Percentiles rank a stretch among this genome's conserved stretches.
Conservation (phyloP, 768 basidiomycete genomes). For the Tricholoma sp. region DNA sequence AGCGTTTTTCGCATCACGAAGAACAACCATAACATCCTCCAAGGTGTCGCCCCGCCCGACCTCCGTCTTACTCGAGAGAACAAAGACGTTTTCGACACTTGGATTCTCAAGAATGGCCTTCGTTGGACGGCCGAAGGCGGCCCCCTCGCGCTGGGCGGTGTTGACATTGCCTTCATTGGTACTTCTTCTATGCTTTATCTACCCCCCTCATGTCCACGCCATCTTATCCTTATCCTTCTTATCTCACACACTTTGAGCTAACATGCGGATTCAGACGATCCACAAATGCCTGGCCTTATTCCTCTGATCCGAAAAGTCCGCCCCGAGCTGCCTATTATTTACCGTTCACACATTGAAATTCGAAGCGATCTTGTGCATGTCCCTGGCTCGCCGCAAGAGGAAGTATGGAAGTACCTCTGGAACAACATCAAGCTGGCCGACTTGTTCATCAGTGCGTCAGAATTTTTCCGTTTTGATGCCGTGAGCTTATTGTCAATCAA, state of each 20-base stretch:
- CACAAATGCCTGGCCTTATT: constrained; percentile 93
- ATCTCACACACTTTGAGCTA: neutral
- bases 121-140: constrained; percentile 86
- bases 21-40: constrained; percentile 94
- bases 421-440: constrained; percentile 87
- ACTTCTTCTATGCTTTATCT: constrained; percentile 8
- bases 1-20: constrained; percentile 90
- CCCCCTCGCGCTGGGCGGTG: constrained; percentile 75
- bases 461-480: neutral
- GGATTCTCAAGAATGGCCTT: constrained; percentile 87
- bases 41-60: constrained; percentile 81
- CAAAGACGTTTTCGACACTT: constrained; percentile 76
- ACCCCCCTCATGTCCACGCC: neutral
- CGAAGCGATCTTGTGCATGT: constrained; percentile 82
- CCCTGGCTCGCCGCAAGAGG: constrained; percentile 77
- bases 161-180: constrained; percentile 90
- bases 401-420: constrained; percentile 95
- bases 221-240: constrained; percentile 4
- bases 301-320: constrained; percentile 84
- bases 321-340: constrained; percentile 84
- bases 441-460: constrained; percentile 73
- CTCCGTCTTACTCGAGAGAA: constrained; percentile 74
- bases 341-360: constrained; percentile 94
- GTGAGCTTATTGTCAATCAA: constrained; percentile 10
- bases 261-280: constrained; percentile 50